Conservation (phyloP, 176 grass and related monocot genomes). For the Avena eriantha region DNA sequence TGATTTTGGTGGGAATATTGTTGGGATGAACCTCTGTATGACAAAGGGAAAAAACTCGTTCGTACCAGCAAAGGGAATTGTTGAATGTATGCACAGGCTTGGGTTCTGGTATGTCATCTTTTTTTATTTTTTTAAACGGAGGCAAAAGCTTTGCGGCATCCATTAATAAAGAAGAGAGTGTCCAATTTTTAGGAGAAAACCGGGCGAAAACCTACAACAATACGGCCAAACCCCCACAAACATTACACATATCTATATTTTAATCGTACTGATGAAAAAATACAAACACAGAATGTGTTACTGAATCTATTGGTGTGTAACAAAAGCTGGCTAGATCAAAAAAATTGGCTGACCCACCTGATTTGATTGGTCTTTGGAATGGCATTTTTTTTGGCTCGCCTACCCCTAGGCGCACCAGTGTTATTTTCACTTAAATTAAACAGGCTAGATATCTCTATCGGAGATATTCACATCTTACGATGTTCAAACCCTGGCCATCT, state of each 20-base stretch:
- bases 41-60: background rate
- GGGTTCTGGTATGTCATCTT: background rate
- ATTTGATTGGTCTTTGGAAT: slow-evolving; percentile 1
- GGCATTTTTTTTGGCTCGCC: background rate
- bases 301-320: background rate
- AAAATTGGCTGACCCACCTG: background rate
- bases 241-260: background rate
- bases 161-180: too few relatives aligned
- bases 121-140: too few relatives aligned
- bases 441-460: too few relatives aligned
- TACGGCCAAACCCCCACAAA: too few relatives aligned
- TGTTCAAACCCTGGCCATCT: too few relatives aligned
- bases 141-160: too few relatives aligned
- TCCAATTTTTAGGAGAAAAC: too few relatives aligned
- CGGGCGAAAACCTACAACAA: too few relatives aligned
- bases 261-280: background rate
- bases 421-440: background rate
- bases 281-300: background rate
- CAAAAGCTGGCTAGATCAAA: background rate
- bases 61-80: background rate
- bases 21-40: background rate
- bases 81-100: background rate
- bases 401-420: background rate
- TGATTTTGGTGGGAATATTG: background rate
- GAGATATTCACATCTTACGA: too few relatives aligned